A percentile compares a stretch with the other conserved stretches of the same genome.
Conservation (phyloP, 108 stramenopile genomes). For the Cylindrotheca fusiformis region DNA sequence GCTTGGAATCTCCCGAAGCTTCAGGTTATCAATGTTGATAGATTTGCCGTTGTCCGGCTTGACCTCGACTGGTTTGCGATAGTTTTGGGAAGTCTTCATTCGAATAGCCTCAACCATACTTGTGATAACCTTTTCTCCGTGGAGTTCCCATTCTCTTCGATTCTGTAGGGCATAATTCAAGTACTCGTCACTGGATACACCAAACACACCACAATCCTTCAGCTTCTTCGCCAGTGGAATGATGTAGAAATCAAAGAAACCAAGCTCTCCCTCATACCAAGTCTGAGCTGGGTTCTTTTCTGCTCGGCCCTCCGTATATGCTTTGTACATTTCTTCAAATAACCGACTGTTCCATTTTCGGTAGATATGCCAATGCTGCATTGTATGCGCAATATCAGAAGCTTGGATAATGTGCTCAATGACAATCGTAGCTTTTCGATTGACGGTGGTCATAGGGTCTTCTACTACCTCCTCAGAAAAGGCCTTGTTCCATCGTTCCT, state of each 20-base stretch:
- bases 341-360: constrained; percentile 1
- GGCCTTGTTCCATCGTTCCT: constrained; percentile 25
- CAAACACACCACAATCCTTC: constrained; percentile 1
- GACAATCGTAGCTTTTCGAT: not conserved
- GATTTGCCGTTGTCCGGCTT: not conserved
- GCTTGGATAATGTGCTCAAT: constrained; percentile 1
- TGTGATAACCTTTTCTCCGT: not conserved
- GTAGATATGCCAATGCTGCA: not conserved
- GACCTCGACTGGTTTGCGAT: not conserved
- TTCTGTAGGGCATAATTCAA: not conserved
- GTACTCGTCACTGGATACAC: not conserved
- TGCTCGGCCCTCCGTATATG: not conserved
- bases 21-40: not conserved
- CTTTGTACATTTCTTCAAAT: not conserved
- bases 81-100: not conserved
- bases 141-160: not conserved
- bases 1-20: not conserved
- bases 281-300: not conserved
- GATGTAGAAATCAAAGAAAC: not conserved
- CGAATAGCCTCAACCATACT: not conserved
- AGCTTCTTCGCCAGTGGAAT: not conserved
- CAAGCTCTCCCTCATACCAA: not conserved
- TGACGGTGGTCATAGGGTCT: not conserved
- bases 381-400: not conserved
- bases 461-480: constrained; percentile 7